Conservation (phyloP, 805 yeast genomes). For the Myxozyma vanderwaltii region DNA sequence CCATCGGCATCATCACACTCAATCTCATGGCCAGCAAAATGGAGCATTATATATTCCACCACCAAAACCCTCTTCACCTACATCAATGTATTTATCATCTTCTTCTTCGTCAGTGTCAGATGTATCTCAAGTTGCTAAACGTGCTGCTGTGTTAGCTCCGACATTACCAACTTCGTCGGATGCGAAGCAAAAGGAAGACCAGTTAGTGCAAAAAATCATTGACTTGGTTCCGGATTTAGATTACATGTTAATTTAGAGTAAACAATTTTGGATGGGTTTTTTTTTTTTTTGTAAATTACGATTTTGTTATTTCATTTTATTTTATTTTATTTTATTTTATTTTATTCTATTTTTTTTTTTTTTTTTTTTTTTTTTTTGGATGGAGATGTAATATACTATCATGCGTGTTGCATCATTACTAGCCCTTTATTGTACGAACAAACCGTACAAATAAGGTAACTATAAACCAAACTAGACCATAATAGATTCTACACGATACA, state of each 20-base stretch:
- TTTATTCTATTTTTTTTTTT: too few relatives aligned
- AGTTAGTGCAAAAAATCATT: constrained; percentile 32
- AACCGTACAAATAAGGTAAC: too few relatives aligned
- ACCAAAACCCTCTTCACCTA: constrained; percentile 26
- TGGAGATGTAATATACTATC: too few relatives aligned
- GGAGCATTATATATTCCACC: constrained; percentile 18
- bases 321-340: too few relatives aligned
- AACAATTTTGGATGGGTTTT: neutral
- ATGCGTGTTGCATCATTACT: too few relatives aligned
- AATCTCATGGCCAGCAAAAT: neutral
- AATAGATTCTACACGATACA: too few relatives aligned
- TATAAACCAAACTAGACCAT: too few relatives aligned
- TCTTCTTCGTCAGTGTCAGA: constrained; percentile 24
- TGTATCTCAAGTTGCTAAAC: constrained; percentile 3
- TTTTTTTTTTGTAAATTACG: neutral
- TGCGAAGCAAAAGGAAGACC: constrained; percentile 34
- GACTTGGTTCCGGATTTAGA: constrained; percentile 24
- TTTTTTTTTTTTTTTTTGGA: too few relatives aligned
- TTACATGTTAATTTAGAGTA: constrained; percentile 13
- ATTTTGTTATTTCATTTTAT: neutral
- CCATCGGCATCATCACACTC: constrained; percentile 19
- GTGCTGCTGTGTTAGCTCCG: constrained; percentile 32
- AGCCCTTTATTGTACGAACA: too few relatives aligned
- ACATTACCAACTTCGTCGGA: constrained; percentile 28
- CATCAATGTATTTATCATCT: constrained; percentile 16